These are phyloP conservation scores for Mycena metata DNA, from an alignment of 768 basidiomycete genomes.

Conservation along the genomic window DNA sequence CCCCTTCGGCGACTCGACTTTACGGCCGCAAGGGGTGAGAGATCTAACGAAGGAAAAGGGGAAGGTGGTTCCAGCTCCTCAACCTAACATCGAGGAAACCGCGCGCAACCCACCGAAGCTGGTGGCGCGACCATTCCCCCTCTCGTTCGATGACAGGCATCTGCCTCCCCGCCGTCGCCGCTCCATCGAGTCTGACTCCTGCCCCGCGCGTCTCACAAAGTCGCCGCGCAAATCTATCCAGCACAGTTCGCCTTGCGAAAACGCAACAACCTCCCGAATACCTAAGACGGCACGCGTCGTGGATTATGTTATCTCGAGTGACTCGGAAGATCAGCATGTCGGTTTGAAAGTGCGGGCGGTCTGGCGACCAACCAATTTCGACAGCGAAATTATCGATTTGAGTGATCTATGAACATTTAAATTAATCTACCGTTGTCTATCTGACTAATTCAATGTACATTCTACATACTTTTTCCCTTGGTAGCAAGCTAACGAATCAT, in stretches of 20 bases:
- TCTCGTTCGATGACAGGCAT: conserved; percentile 27
- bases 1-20: too few relatives aligned
- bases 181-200: conserved; percentile 23
- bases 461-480: conserved; percentile 22
- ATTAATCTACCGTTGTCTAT: conserved; percentile 1
- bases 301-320: conserved; percentile 35
- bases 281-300: conserved; percentile 17
- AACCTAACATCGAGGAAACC: conserved; percentile 24
- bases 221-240: conserved; percentile 48
- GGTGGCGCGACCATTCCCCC: conserved; percentile 24
- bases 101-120: conserved; percentile 1
- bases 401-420: conserved; percentile 19
- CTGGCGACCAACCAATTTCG: conserved; percentile 14
- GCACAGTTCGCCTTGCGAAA: conserved; percentile 42
- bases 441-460: conserved; percentile 12
- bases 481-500: too few relatives aligned
- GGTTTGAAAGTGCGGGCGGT: neutral
- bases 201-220: conserved; percentile 38
- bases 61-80: too few relatives aligned
- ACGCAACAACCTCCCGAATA: conserved; percentile 26
- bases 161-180: conserved; percentile 15
- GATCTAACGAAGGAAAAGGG: too few relatives aligned
- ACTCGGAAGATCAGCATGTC: conserved; percentile 21
- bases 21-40: too few relatives aligned
- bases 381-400: conserved; percentile 32